Conservation (phyloP, 1,284 basidiomycete genomes). For the Tranzscheliella williamsii region DNA sequence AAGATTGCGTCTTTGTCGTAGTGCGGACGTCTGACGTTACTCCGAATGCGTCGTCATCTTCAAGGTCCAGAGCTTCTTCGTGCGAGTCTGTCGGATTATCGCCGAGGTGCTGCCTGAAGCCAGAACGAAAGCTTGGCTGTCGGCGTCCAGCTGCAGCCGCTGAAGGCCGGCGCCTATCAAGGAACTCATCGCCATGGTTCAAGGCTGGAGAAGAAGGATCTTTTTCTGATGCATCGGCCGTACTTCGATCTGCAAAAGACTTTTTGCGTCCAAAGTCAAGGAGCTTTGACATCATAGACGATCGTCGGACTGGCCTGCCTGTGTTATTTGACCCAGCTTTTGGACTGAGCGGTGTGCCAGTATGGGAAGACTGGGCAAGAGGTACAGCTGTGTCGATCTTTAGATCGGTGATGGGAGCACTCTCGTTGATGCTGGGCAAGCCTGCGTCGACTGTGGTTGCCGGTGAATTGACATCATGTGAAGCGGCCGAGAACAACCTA, state of each 20-base stretch:
- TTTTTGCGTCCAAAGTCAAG: slow-evolving; percentile 32
- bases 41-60: slow-evolving; percentile 12
- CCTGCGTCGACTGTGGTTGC: slow-evolving; percentile 3
- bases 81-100: slow-evolving; percentile 2
- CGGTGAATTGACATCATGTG: no score
- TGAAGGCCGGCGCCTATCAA: not conserved
- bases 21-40: slow-evolving; percentile 9
- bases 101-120: slow-evolving; percentile 6
- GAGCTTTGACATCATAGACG: slow-evolving; percentile 35
- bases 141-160: slow-evolving; percentile 1
- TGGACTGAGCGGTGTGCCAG: not conserved
- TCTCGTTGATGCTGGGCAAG: slow-evolving; percentile 22
- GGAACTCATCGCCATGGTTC: slow-evolving; percentile 4
- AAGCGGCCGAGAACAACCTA: no score
- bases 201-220: slow-evolving; percentile 5
- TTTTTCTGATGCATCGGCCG: slow-evolving; percentile 6
- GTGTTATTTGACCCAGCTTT: not conserved
- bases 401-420: not conserved
- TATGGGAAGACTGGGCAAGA: not conserved
- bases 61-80: slow-evolving; percentile 42
- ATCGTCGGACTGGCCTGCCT: slow-evolving; percentile 14
- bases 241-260: slow-evolving; percentile 24
- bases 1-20: not conserved
- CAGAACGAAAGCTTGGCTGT: slow-evolving; percentile 14
- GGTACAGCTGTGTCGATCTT: not conserved